Conservation (phyloP, 495 filamentous ascomycete species). For the Sabuloglossum arenarium region DNA sequence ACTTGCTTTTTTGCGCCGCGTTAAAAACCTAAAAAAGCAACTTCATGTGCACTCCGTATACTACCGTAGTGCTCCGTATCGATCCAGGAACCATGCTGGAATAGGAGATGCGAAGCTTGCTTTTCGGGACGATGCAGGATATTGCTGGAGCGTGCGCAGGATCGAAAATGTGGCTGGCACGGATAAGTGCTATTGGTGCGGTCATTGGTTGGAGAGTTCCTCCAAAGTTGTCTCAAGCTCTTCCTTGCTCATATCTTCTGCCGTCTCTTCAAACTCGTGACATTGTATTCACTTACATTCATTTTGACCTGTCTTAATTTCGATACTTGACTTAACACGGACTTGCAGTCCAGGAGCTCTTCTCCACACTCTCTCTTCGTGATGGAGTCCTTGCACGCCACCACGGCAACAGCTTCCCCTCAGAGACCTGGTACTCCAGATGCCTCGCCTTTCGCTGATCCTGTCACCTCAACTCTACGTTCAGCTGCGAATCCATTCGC, state of each 20-base stretch:
- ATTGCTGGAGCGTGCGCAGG: too few species aligned
- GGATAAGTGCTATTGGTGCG: too few species aligned
- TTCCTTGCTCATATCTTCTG: background rate
- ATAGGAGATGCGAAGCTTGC: too few species aligned
- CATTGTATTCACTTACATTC: background rate
- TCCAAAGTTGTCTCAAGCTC: too few species aligned
- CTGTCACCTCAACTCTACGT: background rate
- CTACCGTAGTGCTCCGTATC: too few species aligned
- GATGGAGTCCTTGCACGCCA: background rate
- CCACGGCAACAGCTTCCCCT: conserved; percentile 3
- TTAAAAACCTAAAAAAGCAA: too few species aligned
- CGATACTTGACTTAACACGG: background rate
- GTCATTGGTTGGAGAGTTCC: too few species aligned
- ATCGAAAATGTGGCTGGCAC: too few species aligned
- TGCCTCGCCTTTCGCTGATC: background rate
- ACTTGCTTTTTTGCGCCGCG: too few species aligned
- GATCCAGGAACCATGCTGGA: too few species aligned
- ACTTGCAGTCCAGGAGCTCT: background rate
- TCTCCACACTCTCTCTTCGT: background rate
- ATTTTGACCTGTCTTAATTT: background rate
- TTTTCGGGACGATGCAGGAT: too few species aligned
- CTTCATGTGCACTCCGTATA: too few species aligned
- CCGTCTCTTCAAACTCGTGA: background rate
- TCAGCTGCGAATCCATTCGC: conserved; percentile 35
- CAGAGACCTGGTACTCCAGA: conserved; percentile 11